These are phyloP conservation scores for Backusella morwellensis DNA, from an alignment of 192 early-diverging fungal genomes.

Conservation along the genomic window DNA sequence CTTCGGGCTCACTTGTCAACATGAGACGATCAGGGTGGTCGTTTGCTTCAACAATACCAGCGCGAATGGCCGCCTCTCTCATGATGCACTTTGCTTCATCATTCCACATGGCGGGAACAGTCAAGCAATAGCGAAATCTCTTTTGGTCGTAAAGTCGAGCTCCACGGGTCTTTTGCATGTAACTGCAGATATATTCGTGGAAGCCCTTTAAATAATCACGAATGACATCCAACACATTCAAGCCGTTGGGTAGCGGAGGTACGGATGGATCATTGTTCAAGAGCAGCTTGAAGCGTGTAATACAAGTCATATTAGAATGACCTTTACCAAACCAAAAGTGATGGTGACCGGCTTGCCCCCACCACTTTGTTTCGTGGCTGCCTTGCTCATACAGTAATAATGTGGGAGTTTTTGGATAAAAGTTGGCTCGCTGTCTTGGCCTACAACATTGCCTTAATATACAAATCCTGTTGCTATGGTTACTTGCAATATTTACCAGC, in stretches of 20 bases:
- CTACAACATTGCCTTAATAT: slow-evolving; percentile 27
- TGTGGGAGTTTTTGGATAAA: slow-evolving; percentile 41
- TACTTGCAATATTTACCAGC: slow-evolving; percentile 6
- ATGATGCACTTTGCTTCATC: slow-evolving; percentile 45
- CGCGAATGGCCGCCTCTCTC: slow-evolving; percentile 45
- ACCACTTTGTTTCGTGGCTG: slow-evolving; percentile 27
- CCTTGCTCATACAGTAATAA: slow-evolving; percentile 36
- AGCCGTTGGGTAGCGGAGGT: slow-evolving; percentile 36
- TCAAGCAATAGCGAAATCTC: slow-evolving; percentile 45
- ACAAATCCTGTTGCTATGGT: slow-evolving; percentile 24
- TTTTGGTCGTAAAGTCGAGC: slow-evolving; percentile 29
- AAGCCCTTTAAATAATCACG: slow-evolving; percentile 49
- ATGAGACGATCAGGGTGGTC: slow-evolving; percentile 45
- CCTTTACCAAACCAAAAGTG: background rate
- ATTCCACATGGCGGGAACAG: slow-evolving; percentile 50
- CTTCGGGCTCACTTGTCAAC: slow-evolving; percentile 37
- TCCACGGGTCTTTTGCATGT: slow-evolving; percentile 38
- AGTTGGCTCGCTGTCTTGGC: slow-evolving; percentile 22
- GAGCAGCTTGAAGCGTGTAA: slow-evolving; percentile 35
- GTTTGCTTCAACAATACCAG: slow-evolving; percentile 37
- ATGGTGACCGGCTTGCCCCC: slow-evolving; percentile 31
- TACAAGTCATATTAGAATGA: background rate
- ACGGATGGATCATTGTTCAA: slow-evolving; percentile 25
- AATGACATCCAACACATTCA: slow-evolving; percentile 44
- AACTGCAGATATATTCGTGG: slow-evolving; percentile 30